Base-by-base conservation (phyloP, 1,284 basidiomycete species). In the Tausonia pullulans region DNA sequence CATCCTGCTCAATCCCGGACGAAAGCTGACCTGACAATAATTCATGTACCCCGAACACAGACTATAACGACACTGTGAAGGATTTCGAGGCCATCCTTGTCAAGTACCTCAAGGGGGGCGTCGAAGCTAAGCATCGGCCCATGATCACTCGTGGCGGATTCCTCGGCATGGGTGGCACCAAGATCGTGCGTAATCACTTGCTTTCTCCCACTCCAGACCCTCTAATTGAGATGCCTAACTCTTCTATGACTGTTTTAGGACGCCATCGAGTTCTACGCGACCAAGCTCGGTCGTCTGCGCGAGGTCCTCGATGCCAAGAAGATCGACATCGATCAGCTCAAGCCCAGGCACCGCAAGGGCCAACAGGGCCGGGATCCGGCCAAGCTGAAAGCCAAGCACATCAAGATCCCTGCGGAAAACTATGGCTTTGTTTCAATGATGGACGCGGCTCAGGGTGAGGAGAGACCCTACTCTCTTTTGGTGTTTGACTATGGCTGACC, bases 51-150 rank as follows among this genome's bases (percentile, higher is more conserved):
- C 27, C 27, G 27, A 27, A 27, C n/a, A 11, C 46, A 61, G 85
- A 85, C 69, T 91, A 96, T 77, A 93, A 94, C 75, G 78, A 87
- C 60, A 86, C 88, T 11, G 91, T 97, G 13, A 80, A 85, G 58
- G 85, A 91, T 67, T 83, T 96, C 52, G 93, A 97, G 73, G 78
- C 81, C 54, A 81, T 88, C 44, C 80, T 96, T 13, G 90, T 94
- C 57, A 84, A 83, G 69, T 94, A 94, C 74, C 81, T 95, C 65
- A 88, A 90, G 71, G 84, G 82, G 16, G 87, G 87, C 7, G 78
- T 90, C 51, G 61, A 60, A 40, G 86, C 81, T 40, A 81, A 83
- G 68, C 86, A 86, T 67, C 79, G 92, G 41, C 92, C 92, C 0
- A 87, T 79, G 2, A 82, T 88, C 63, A 79, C 81, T 16, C 75